A percentile compares a stretch with the other conserved stretches of the same genome.
Conservation (phyloP, 805 yeast genomes). For the Teunomyces cretensis region DNA sequence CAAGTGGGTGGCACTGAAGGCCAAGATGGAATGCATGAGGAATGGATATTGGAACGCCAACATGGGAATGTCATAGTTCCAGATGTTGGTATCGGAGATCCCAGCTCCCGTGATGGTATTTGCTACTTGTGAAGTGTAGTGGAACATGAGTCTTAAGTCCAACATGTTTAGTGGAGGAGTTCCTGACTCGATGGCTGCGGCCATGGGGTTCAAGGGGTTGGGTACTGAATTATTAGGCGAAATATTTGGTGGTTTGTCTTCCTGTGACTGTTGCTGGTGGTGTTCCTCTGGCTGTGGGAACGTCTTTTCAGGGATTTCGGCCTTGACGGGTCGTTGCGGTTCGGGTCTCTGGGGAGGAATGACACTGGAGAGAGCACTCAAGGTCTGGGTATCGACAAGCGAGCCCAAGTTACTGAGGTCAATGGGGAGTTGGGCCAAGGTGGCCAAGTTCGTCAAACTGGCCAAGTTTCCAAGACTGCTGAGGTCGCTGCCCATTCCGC, state of each 20-base stretch:
- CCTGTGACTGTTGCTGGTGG: slow-evolving; percentile 15
- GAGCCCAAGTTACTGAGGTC: slow-evolving; percentile 39
- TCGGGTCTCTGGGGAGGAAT: too few species aligned
- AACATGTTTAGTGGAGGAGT: slow-evolving; percentile 52
- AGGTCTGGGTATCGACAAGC: slow-evolving; percentile 15
- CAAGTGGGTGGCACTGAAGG: slow-evolving; percentile 90
- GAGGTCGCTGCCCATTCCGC: slow-evolving; percentile 35
- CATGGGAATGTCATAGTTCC: slow-evolving; percentile 87
- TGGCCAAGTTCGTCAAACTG: slow-evolving; percentile 39
- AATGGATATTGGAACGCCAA: slow-evolving; percentile 86
- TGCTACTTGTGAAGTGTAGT: slow-evolving; percentile 82
- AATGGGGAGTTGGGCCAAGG: slow-evolving; percentile 43
- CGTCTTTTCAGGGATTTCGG: neutral
- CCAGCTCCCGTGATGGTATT: slow-evolving; percentile 89
- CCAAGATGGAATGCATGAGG: slow-evolving; percentile 87
- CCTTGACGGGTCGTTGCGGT: neutral
- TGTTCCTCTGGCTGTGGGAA: slow-evolving; percentile 4
- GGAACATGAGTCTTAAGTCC: slow-evolving; percentile 82
- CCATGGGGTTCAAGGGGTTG: slow-evolving; percentile 12
- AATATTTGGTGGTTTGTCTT: slow-evolving; percentile 14
- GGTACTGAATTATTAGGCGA: slow-evolving; percentile 19
- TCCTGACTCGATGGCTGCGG: slow-evolving; percentile 1
- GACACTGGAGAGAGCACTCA: neutral
- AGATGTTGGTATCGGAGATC: slow-evolving; percentile 77
- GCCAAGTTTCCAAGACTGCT: slow-evolving; percentile 38